These are phyloP conservation scores for Colletotrichum costaricense DNA, from an alignment of 2,329 filamentous ascomycete species.

Conservation along the genomic window DNA sequence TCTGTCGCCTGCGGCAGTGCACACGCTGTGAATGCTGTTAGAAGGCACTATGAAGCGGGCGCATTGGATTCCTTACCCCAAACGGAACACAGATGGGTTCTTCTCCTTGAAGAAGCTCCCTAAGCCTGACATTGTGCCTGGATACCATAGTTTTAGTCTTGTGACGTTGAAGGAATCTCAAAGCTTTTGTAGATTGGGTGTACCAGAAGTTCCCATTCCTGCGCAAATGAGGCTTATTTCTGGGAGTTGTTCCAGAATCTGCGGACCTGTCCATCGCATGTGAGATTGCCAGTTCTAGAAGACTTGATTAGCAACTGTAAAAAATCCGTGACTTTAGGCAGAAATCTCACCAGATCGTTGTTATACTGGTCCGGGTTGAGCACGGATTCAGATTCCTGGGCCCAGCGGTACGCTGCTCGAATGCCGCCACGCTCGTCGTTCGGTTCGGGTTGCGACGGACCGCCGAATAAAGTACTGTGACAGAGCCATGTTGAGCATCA, in stretches of 20 bases:
- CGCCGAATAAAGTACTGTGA: slow-evolving; percentile 63
- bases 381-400: slow-evolving; percentile 52
- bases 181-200: not conserved
- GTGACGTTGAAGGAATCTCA: not conserved
- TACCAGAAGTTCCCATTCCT: slow-evolving; percentile 67
- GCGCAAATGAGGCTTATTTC: slow-evolving; percentile 67
- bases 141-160: not conserved
- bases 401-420: slow-evolving; percentile 56
- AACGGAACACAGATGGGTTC: slow-evolving; percentile 58
- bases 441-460: slow-evolving; percentile 68
- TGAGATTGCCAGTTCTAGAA: slow-evolving; percentile 65
- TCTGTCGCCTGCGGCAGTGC: slow-evolving; percentile 65
- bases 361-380: slow-evolving; percentile 69
- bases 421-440: slow-evolving; percentile 65
- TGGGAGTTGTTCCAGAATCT: slow-evolving; percentile 67
- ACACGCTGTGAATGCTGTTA: slow-evolving; percentile 49
- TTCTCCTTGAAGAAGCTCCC: slow-evolving; percentile 61
- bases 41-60: too few relatives aligned
- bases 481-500: too few relatives aligned
- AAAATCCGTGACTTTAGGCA: fast-evolving
- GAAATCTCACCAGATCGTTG: slow-evolving; percentile 54
- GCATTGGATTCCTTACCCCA: slow-evolving; percentile 41
- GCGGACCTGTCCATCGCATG: slow-evolving; percentile 68
- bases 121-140: slow-evolving; percentile 59
- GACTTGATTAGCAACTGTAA: not conserved